phyloP scores from a whole-genome alignment of 345 rosid genomes.

The Eucalyptus microcorys region DNA sequence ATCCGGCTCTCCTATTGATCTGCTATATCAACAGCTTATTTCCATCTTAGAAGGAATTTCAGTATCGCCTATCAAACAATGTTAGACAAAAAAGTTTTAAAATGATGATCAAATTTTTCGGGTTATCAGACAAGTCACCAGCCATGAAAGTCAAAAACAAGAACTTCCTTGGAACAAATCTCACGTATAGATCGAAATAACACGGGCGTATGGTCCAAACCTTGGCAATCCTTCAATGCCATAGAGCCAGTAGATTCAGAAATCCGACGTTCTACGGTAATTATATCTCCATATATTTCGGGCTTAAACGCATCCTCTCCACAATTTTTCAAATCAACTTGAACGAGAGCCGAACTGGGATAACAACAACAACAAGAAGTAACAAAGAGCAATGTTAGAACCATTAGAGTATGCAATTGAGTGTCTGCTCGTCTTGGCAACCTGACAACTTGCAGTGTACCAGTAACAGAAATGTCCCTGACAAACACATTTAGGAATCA shows the following conservation, averaged over 20 bases:
- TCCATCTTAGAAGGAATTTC: neutral
- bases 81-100: neutral
- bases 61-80: neutral
- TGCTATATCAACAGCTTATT: neutral
- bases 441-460: neutral
- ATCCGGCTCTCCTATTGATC: neutral
- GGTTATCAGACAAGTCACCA: neutral
- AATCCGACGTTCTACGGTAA: conserved; percentile 72
- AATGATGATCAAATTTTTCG: neutral
- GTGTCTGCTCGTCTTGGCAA: neutral
- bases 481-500: neutral
- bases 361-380: neutral
- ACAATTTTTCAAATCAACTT: conserved; percentile 60
- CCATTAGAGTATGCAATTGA: neutral
- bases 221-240: conserved; percentile 56
- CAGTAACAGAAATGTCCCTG: neutral
- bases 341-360: conserved; percentile 60
- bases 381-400: neutral
- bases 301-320: conserved; percentile 84
- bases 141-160: neutral
- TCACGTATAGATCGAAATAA: neutral
- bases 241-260: conserved; percentile 45
- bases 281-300: conserved; percentile 51
- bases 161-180: neutral
- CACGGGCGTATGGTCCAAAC: conserved; percentile 7